Conservation (phyloP, 75 land plant genomes). For the Pinus taeda region DNA sequence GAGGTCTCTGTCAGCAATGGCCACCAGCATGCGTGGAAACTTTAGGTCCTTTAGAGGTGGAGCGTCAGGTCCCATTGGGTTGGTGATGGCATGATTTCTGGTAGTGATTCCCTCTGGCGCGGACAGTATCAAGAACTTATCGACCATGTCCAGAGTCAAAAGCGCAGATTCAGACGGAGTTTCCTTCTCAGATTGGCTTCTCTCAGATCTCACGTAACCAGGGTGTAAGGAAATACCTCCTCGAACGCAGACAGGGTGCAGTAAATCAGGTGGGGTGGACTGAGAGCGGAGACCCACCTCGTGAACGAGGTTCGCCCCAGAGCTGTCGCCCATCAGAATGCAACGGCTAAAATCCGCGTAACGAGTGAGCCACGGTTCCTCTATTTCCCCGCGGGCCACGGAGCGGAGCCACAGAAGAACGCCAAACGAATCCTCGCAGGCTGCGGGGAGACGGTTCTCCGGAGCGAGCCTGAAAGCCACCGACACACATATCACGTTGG, state of each 20-base stretch:
- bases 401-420: conserved; percentile 62
- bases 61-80: conserved; percentile 58
- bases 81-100: conserved; percentile 60
- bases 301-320: conserved; percentile 90
- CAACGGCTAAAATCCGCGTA: conserved; percentile 48
- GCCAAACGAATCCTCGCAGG: conserved; percentile 44
- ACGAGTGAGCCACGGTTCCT: conserved; percentile 32
- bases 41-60: conserved; percentile 19
- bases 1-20: conserved; percentile 49
- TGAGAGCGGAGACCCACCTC: conserved; percentile 34
- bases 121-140: conserved; percentile 45
- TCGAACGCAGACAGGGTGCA: not conserved
- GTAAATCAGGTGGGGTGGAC: too few species aligned
- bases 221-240: not conserved
- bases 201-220: not conserved
- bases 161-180: conserved; percentile 32
- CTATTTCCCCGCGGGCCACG: conserved; percentile 16
- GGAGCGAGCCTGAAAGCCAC: conserved; percentile 65
- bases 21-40: conserved; percentile 45
- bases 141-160: conserved; percentile 52
- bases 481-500: conserved; percentile 49
- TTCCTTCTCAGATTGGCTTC: conserved; percentile 11
- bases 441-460: conserved; percentile 77
- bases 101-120: conserved; percentile 38
- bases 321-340: conserved; percentile 80